These are phyloP conservation scores for Lentinula detonsa DNA, from an alignment of 768 basidiomycete species.

Conservation along the genomic window DNA sequence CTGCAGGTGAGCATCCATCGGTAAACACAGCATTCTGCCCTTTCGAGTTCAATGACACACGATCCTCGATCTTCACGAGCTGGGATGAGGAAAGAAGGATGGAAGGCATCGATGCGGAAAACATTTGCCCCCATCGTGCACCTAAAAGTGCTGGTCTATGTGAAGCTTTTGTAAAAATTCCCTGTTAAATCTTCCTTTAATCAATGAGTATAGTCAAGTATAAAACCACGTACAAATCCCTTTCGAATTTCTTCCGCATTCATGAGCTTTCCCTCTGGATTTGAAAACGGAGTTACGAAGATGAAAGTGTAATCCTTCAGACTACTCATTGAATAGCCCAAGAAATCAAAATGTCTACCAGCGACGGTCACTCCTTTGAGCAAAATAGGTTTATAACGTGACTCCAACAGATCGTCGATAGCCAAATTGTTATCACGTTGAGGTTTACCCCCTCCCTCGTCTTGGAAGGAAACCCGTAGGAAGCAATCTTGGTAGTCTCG, in stretches of 20 bases:
- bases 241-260: background rate
- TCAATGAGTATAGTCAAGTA: background rate
- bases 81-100: background rate
- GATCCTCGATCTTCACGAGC: background rate
- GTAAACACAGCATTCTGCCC: conserved; percentile 3
- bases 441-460: conserved; percentile 35
- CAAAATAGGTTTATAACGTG: conserved; percentile 28
- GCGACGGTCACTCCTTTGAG: conserved; percentile 29
- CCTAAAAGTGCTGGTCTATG: background rate
- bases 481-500: conserved; percentile 29
- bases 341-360: conserved; percentile 37
- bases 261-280: background rate
- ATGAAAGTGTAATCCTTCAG: conserved; percentile 42
- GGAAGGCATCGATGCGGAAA: conserved; percentile 4
- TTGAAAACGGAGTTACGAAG: conserved; percentile 38
- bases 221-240: background rate
- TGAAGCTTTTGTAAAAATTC: conserved; percentile 1
- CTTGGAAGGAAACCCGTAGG: conserved; percentile 41
- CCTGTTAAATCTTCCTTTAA: background rate
- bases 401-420: conserved; percentile 23
- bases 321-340: conserved; percentile 51
- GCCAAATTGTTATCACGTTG: conserved; percentile 23
- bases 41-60: background rate
- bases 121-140: conserved; percentile 7
- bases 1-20: background rate